Conservation (phyloP, 2,329 filamentous ascomycete species). For the Aspergillus ochraceoroseus region DNA sequence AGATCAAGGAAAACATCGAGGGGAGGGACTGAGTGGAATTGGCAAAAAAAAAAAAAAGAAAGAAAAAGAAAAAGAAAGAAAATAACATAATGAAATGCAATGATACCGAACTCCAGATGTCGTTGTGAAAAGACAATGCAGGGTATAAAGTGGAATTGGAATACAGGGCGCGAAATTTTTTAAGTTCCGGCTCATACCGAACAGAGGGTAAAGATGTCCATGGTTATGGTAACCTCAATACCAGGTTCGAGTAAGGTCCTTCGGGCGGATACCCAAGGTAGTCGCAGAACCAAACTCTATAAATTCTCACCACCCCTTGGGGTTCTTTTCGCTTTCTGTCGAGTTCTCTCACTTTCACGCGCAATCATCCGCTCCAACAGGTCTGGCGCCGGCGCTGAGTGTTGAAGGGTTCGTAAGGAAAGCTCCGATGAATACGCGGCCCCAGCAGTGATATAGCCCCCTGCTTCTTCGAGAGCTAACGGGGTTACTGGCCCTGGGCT, state of each 20-base stretch:
- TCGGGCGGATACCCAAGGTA: too few species aligned
- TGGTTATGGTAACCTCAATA: slow-evolving; percentile 1
- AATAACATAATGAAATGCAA: slow-evolving; percentile 1
- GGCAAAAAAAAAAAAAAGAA: neutral
- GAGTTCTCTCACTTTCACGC: slow-evolving; percentile 32
- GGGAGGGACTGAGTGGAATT: too few species aligned
- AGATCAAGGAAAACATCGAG: too few species aligned
- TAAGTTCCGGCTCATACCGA: too few species aligned
- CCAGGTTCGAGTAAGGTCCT: too few species aligned
- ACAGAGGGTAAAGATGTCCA: too few species aligned
- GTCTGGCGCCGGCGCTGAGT: slow-evolving; percentile 29
- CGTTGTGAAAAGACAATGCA: too few species aligned
- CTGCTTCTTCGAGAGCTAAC: slow-evolving; percentile 39
- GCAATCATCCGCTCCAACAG: slow-evolving; percentile 34
- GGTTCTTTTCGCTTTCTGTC: slow-evolving; percentile 27
- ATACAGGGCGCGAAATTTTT: too few species aligned
- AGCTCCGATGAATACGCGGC: slow-evolving; percentile 21
- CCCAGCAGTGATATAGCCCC: slow-evolving; percentile 41
- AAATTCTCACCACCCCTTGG: slow-evolving; percentile 27
- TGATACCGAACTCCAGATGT: too few species aligned
- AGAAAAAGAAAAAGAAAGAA: neutral
- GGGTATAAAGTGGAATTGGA: too few species aligned
- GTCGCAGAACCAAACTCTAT: neutral
- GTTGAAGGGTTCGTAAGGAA: slow-evolving; percentile 21
- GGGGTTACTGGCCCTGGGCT: slow-evolving; percentile 47